Evolutionary conservation across 768 basidiomycete species (phyloP).

Genomic region (Rubroboletus pulcherrimus): DNA sequence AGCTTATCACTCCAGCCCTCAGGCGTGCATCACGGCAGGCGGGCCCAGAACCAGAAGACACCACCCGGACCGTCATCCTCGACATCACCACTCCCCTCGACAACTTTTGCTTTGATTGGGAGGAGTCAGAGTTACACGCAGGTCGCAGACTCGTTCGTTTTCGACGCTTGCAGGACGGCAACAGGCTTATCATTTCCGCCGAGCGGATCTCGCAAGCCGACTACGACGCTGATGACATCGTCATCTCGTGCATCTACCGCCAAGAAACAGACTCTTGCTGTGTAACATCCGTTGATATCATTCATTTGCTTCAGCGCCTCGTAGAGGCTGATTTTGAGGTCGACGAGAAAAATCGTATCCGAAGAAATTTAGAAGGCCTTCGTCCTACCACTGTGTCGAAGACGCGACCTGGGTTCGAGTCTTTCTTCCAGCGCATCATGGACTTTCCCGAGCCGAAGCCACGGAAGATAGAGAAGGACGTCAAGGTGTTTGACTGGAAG

Average conservation of each 20-base stretch:
- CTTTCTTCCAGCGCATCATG: conserved; percentile 97
- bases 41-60: conserved; percentile 36
- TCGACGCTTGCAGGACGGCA: conserved; percentile 71
- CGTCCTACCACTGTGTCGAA: conserved; percentile 89
- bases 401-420: conserved; percentile 69
- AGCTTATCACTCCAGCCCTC: conserved; percentile 11
- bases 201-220: conserved; percentile 70
- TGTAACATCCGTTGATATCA: conserved; percentile 94
- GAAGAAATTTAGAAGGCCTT: conserved; percentile 91
- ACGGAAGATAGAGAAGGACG: conserved; percentile 94
- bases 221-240: conserved; percentile 69
- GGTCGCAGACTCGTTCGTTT: conserved; percentile 88
- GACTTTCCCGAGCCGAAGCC: conserved; percentile 92
- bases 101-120: conserved; percentile 55
- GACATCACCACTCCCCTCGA: conserved; percentile 58
- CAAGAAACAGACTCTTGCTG: conserved; percentile 73
- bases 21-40: conserved; percentile 24
- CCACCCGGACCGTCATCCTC: conserved; percentile 54
- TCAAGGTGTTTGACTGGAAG: conserved; percentile 83
- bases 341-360: conserved; percentile 95
- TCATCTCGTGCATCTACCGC: conserved; percentile 93
- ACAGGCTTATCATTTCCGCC: conserved; percentile 74
- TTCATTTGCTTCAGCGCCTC: conserved; percentile 81
- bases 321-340: conserved; percentile 77
- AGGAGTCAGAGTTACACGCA: conserved; percentile 56